These are phyloP conservation scores for Ceratocystis huliohia DNA, from an alignment of 2,329 filamentous ascomycete genomes.

Conservation along the genomic window DNA sequence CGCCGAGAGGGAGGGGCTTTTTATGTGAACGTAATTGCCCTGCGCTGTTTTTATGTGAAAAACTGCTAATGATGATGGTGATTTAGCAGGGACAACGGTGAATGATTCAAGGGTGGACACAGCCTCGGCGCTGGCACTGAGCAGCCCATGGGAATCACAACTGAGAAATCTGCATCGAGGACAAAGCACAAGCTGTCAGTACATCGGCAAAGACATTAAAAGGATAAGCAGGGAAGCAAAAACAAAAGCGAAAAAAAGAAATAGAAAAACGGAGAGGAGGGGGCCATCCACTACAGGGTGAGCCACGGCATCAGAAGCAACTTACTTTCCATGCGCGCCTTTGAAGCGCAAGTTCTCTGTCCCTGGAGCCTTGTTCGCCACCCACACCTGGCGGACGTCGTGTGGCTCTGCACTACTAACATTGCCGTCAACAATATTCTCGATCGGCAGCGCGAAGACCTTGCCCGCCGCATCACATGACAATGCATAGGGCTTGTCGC, in stretches of 20 bases:
- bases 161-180: slow-evolving; percentile 55
- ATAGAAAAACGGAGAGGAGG: no score
- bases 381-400: slow-evolving; percentile 91
- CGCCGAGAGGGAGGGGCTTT: slow-evolving; percentile 36
- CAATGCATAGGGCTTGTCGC: slow-evolving; percentile 58
- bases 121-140: slow-evolving; percentile 67
- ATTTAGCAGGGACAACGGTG: slow-evolving; percentile 41
- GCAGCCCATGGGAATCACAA: slow-evolving; percentile 69
- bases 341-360: slow-evolving; percentile 77
- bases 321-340: slow-evolving; percentile 71
- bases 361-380: slow-evolving; percentile 71
- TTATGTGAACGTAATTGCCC: slow-evolving; percentile 55
- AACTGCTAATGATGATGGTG: slow-evolving; percentile 51
- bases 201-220: neutral
- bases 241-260: neutral
- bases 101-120: slow-evolving; percentile 78
- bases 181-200: neutral
- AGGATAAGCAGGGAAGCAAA: slow-evolving; percentile 1
- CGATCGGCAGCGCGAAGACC: slow-evolving; percentile 67
- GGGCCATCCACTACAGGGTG: no score
- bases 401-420: slow-evolving; percentile 82
- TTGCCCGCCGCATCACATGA: slow-evolving; percentile 78
- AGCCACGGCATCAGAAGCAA: neutral
- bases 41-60: slow-evolving; percentile 64
- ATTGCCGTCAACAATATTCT: slow-evolving; percentile 79